A percentile compares a stretch with the other conserved stretches of the same genome.
These are phyloP conservation scores for Sophora flavescens DNA, from an alignment of 306 rosid genomes.

Conservation along the genomic window DNA sequence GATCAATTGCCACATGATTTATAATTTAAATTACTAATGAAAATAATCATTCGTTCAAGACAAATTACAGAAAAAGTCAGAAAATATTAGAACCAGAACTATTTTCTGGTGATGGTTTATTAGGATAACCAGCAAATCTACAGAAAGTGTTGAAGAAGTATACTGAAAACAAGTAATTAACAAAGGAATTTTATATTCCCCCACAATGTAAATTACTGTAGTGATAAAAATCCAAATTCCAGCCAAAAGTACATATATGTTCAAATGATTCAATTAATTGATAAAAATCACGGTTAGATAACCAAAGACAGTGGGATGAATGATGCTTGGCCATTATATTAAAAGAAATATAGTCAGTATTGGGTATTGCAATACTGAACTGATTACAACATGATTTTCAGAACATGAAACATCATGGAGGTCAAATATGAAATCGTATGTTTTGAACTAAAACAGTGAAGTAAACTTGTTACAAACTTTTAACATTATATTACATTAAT, in stretches of 20 bases:
- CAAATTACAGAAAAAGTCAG: slow-evolving; percentile 15
- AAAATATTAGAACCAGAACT: background rate
- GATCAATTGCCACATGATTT: slow-evolving; percentile 18
- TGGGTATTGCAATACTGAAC: background rate
- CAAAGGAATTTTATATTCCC: background rate
- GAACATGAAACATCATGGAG: slow-evolving; percentile 1
- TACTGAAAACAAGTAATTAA: background rate
- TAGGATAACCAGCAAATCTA: slow-evolving; percentile 26
- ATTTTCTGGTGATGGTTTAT: background rate
- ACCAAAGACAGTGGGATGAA: background rate
- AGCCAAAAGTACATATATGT: background rate
- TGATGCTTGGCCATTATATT: background rate
- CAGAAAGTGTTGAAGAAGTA: background rate
- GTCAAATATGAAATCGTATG: no score
- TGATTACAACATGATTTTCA: background rate
- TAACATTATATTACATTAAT: background rate
- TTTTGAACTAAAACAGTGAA: background rate
- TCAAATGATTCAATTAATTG: slow-evolving; percentile 1
- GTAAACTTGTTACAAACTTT: background rate
- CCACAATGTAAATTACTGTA: background rate
- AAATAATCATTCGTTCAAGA: background rate
- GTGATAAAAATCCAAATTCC: background rate
- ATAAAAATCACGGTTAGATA: background rate
- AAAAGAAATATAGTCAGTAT: background rate
- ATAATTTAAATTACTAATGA: background rate